Evolutionary conservation across 1,139 yeast genomes (phyloP), one percentile per base, ranked within the genome.

Genomic region (Protomyces inouyei): DNA sequence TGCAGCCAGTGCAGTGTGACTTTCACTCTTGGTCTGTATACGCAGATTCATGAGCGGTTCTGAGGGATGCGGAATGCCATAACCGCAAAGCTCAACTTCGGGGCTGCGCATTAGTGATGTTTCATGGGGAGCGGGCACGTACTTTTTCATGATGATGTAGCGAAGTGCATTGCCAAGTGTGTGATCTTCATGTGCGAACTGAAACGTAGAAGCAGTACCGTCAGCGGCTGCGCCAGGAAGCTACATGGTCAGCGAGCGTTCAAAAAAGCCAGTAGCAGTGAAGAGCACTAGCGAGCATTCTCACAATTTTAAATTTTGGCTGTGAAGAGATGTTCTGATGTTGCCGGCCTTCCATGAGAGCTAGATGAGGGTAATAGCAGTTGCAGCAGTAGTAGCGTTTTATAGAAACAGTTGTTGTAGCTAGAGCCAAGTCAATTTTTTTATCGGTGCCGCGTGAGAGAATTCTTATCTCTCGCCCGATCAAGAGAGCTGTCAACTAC

Each of bases 51-150:
- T 79, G 71, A 88, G 87, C 67, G 90, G 83, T 76, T 95, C 98
- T 43, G 97, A 89, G 36, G 98, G 98, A 77, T 93, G 98, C n/a
- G 98, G 98, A 69, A 93, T 95, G 59, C 97, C 89, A 78, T 93
- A 93, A 66, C 98, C 98, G 74, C 98, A 93, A 76, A 95, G 93
- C 73, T 93, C 98, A 40, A 93, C 98, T 70, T 91, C 96, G 48
- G 97, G 97, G 77, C 79, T 75, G 56, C 32, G 32, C 32, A 28
- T 21, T 18, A 40, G 46, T 18, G 10, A 3, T 51, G 1, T 2
- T 65, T 21, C 55, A 23, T 37, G 52, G 32, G 32, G 2, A 28
- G 32, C 1, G 0, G 32, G 32, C 32, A 4, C 36, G n/a, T 67
- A 76, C 79, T 93, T 93, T 78, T 92, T 92, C 97, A 93, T 91